These are phyloP conservation scores for Cyamopsis tetragonoloba DNA, from an alignment of 306 rosid species.

Conservation along the genomic window DNA sequence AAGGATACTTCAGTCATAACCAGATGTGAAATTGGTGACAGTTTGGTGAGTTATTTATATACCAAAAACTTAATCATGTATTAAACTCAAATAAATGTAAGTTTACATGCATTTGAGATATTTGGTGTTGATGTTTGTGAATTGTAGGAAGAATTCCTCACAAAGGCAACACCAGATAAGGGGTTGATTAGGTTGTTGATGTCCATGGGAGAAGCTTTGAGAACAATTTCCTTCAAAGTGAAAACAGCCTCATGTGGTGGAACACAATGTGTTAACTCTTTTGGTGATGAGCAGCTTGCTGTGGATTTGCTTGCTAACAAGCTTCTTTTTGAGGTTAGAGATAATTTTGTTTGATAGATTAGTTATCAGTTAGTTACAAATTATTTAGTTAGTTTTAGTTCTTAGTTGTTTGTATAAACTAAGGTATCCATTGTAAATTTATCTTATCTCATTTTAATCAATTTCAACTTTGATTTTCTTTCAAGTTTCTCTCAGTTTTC, in stretches of 20 bases:
- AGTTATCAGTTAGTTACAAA: too few species aligned
- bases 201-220: slow-evolving; percentile 92
- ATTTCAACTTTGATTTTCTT: too few species aligned
- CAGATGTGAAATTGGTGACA: slow-evolving; percentile 85
- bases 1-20: slow-evolving; percentile 46
- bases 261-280: slow-evolving; percentile 94
- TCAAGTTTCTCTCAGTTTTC: too few species aligned
- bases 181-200: slow-evolving; percentile 71
- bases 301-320: slow-evolving; percentile 91
- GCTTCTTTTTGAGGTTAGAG: slow-evolving; percentile 86
- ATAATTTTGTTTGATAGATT: too few species aligned
- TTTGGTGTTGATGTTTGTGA: not conserved
- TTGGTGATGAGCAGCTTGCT: slow-evolving; percentile 98
- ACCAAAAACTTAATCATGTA: not conserved
- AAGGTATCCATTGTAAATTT: too few species aligned
- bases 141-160: slow-evolving; percentile 79
- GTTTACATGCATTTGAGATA: slow-evolving; percentile 11
- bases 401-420: too few species aligned
- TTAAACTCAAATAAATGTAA: not conserved
- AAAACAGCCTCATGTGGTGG: slow-evolving; percentile 98
- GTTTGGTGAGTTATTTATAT: slow-evolving; percentile 57
- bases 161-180: slow-evolving; percentile 87
- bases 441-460: too few species aligned
- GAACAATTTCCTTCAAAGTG: slow-evolving; percentile 93
- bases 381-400: too few species aligned